Conservation (phyloP, 1,284 basidiomycete genomes). For the Apiotrichum mycotoxinovorans region DNA sequence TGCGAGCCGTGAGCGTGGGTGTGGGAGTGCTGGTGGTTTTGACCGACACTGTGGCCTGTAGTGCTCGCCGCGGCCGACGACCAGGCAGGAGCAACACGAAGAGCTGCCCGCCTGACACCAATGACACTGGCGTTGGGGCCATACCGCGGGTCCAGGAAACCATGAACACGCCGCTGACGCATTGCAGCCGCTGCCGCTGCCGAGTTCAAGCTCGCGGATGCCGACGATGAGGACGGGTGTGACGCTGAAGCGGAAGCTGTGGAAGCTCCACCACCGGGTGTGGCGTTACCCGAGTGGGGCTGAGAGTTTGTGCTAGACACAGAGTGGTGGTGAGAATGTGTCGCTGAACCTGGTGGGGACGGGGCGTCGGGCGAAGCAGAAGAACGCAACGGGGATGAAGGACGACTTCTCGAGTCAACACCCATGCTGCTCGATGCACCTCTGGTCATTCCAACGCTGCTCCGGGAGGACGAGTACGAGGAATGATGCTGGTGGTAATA, state of each 20-base stretch:
- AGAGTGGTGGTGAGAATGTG: neutral
- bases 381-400: neutral
- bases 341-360: neutral
- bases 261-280: constrained; percentile 1
- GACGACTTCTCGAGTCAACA: neutral
- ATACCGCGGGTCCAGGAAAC: constrained; percentile 25
- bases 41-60: neutral
- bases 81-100: constrained; percentile 28
- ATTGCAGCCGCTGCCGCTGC: neutral
- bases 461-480: neutral
- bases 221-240: neutral
- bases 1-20: neutral
- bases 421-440: neutral
- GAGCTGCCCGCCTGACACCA: constrained; percentile 8
- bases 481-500: neutral
- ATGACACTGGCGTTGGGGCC: constrained; percentile 19
- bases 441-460: neutral
- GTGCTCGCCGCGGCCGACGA: constrained; percentile 1
- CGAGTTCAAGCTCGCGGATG: neutral
- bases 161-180: neutral
- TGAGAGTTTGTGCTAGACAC: neutral
- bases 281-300: neutral
- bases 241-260: neutral
- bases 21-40: neutral
- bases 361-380: constrained; percentile 1